Base-by-base conservation (phyloP, 2,329 filamentous ascomycete species). In the Westerdykella sp. region DNA sequence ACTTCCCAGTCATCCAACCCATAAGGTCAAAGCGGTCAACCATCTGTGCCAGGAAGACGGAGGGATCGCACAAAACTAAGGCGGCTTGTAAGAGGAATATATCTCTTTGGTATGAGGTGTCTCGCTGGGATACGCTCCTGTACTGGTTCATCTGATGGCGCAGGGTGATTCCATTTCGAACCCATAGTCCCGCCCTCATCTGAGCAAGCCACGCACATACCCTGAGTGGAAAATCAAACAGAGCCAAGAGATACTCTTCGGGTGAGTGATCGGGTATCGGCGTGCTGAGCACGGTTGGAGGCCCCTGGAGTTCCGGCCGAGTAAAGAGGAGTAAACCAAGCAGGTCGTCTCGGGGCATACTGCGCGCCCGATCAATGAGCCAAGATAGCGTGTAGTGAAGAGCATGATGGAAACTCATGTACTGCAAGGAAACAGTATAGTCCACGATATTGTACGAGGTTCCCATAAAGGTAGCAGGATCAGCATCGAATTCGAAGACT, bases 101-200 rank as follows among this genome's bases (percentile, higher is more conserved):
- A 61, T 98, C 94, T 45, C 93, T 81, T 57, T 96, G 91, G 59
- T 96, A 91, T 1, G 88, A 89, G 15, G 96, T 86, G 65, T 98
- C 93, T 52, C 93, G 78, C 58, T 94, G 87, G 10, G 82, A 81
- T 12, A 96, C 88, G 34, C 88, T 90, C 13, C 89, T 83, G 63
- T 98, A 98, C 14, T 90, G 93, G 41, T 85, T 85, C 63, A 94
- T 93, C 67, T 98, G 93, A 64, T 98, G 93, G 32, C 91, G 82
- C 40, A 98, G 77, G 57, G 91, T 97, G 60, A 98, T 88, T 2
- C 93, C 93, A 62, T 98, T 98, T 43, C 93, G 83, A 50, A 98
- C 91, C 93, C 94, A 98, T 83, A 97, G 95, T 40, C 89, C 87
- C 14, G 91, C 89, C 66, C 95, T 95, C 81, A 98, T 97, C 70